Evolutionary conservation across 805 yeast genomes (phyloP).

Genomic region (Yamadazyma ubonensis): DNA sequence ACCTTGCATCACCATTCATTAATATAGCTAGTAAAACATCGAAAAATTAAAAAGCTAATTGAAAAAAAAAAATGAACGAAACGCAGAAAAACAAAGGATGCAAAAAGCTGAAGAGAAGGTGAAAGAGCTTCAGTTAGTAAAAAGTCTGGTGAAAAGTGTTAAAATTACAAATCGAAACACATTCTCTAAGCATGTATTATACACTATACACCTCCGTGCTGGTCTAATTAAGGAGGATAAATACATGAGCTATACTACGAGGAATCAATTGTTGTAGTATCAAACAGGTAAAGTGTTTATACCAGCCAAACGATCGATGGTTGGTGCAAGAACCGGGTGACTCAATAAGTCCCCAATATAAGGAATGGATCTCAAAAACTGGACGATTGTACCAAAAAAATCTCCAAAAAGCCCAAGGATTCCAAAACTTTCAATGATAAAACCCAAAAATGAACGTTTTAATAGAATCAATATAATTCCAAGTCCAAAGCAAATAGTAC

Average conservation of each 20-base stretch:
- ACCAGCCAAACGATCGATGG: constrained; percentile 44
- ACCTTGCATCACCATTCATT: too few relatives aligned
- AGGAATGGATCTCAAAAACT: constrained; percentile 85
- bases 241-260: neutral
- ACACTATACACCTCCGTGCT: neutral
- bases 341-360: constrained; percentile 81
- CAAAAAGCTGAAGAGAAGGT: too few relatives aligned
- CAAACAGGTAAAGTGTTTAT: constrained; percentile 40
- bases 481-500: constrained; percentile 70
- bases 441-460: constrained; percentile 81
- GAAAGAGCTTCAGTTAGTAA: too few relatives aligned
- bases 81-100: too few relatives aligned
- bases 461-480: constrained; percentile 77
- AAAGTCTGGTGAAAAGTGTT: too few relatives aligned
- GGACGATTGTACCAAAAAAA: constrained; percentile 84
- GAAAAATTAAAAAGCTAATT: too few relatives aligned
- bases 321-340: constrained; percentile 80
- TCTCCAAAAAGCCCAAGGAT: constrained; percentile 89
- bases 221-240: neutral
- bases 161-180: too few relatives aligned
- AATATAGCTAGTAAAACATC: too few relatives aligned
- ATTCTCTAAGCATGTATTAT: neutral
- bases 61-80: too few relatives aligned
- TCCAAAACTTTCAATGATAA: constrained; percentile 83
- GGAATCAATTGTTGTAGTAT: constrained; percentile 11